Percentiles rank a stretch among this genome's conserved stretches.
These are phyloP conservation scores for Ensete glaucum DNA, from an alignment of 176 grass and related monocot genomes.

Conservation along the genomic window DNA sequence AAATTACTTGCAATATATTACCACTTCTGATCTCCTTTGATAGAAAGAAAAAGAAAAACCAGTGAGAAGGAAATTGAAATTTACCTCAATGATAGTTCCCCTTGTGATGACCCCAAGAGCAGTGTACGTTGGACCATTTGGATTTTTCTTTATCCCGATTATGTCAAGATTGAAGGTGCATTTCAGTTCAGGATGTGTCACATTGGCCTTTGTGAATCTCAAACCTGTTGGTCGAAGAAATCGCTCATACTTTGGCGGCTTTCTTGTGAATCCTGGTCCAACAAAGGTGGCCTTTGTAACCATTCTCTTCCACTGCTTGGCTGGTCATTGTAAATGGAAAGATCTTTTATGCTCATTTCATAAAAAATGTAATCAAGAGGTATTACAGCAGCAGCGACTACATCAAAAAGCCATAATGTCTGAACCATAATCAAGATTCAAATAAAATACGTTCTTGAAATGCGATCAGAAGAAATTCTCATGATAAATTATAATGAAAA, in stretches of 20 bases:
- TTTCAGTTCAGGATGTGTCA: conserved; percentile 76
- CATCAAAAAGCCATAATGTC: too few relatives aligned
- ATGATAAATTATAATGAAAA: too few relatives aligned
- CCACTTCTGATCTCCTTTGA: too few relatives aligned
- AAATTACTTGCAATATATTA: too few relatives aligned
- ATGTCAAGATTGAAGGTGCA: conserved; percentile 83
- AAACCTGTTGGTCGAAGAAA: conserved; percentile 73
- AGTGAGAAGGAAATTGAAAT: too few relatives aligned
- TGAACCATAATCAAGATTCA: too few relatives aligned
- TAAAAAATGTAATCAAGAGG: too few relatives aligned
- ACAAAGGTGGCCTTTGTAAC: conserved; percentile 85
- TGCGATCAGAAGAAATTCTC: not conserved
- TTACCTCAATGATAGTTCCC: conserved; percentile 82
- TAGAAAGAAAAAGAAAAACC: too few relatives aligned
- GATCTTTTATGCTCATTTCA: too few relatives aligned
- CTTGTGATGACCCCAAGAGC: conserved; percentile 80
- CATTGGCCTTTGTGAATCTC: conserved; percentile 77
- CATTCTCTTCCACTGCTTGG: conserved; percentile 95
- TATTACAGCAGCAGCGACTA: too few relatives aligned
- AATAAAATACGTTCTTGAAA: not conserved
- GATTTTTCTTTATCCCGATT: conserved; percentile 86
- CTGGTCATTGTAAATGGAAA: conserved; percentile 17
- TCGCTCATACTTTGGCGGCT: conserved; percentile 71
- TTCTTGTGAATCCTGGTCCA: conserved; percentile 71
- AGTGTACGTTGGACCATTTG: conserved; percentile 77